phyloP scores from a whole-genome alignment of 768 basidiomycete species.

The Lyophyllum shimeji region DNA sequence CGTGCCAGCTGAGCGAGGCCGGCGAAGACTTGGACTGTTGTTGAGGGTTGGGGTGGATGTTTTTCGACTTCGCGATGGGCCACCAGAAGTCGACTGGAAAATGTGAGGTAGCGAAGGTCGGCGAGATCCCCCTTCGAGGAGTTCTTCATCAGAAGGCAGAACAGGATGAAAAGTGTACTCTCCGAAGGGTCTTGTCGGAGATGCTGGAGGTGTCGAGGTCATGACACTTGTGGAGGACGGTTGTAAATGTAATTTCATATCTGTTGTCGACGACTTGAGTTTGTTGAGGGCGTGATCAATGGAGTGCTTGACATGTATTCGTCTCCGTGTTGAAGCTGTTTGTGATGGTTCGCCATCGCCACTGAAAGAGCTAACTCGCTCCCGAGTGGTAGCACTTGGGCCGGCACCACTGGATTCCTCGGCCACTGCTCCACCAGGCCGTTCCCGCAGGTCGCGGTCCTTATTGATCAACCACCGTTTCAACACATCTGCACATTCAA shows the following conservation, averaged over 20 bases:
- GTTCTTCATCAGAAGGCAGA: slow-evolving; percentile 29
- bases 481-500: slow-evolving; percentile 74
- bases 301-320: slow-evolving; percentile 74
- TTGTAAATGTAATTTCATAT: slow-evolving; percentile 28
- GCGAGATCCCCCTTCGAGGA: slow-evolving; percentile 39
- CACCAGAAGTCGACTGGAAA: slow-evolving; percentile 30
- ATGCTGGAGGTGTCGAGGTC: slow-evolving; percentile 40
- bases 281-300: slow-evolving; percentile 71
- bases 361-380: slow-evolving; percentile 18
- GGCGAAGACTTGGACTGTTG: slow-evolving; percentile 33
- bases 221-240: slow-evolving; percentile 4
- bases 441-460: slow-evolving; percentile 60
- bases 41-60: slow-evolving; percentile 30
- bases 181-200: slow-evolving; percentile 39
- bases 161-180: slow-evolving; percentile 44
- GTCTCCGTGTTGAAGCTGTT: slow-evolving; percentile 36
- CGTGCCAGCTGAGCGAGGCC: slow-evolving; percentile 75
- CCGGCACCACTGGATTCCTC: slow-evolving; percentile 19
- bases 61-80: slow-evolving; percentile 32
- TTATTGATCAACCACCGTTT: slow-evolving; percentile 65
- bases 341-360: slow-evolving; percentile 27
- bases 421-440: slow-evolving; percentile 32
- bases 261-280: slow-evolving; percentile 34
- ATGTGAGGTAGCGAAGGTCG: slow-evolving; percentile 73
- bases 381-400: slow-evolving; percentile 11